Conservation (phyloP, 2,329 filamentous ascomycete genomes). For the Aureobasidium sp. region DNA sequence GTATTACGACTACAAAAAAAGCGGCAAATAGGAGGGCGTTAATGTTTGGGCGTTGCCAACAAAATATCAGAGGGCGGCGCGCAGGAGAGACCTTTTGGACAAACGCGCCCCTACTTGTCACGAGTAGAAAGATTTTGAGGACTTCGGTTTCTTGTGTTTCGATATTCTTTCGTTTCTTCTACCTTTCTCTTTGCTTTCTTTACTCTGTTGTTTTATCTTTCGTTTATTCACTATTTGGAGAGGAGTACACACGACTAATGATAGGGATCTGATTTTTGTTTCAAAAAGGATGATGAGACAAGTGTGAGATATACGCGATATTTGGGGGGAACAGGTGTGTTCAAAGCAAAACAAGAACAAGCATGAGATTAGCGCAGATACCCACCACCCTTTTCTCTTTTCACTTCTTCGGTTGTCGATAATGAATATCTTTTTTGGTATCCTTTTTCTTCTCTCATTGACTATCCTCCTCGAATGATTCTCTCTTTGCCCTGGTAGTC, state of each 20-base stretch:
- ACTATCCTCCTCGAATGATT: too few relatives aligned
- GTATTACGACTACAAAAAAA: constrained; percentile 1
- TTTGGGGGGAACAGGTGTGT: not conserved
- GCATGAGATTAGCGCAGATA: constrained; percentile 6
- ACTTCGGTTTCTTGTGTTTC: not conserved
- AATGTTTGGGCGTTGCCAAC: not conserved
- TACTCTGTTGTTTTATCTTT: not conserved
- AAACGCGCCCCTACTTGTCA: not conserved
- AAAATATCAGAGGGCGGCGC: not conserved
- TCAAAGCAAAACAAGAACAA: not conserved
- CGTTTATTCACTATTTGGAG: not conserved
- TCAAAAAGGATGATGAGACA: not conserved
- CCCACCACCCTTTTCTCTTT: not conserved
- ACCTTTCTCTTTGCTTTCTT: not conserved
- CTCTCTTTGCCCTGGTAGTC: too few relatives aligned
- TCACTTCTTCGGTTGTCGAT: not conserved
- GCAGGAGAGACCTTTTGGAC: not conserved
- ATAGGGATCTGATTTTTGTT: too few relatives aligned
- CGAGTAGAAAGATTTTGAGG: too few relatives aligned
- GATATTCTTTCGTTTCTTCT: not conserved
- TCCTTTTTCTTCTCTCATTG: not conserved
- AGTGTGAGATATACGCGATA: not conserved
- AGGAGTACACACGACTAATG: not conserved
- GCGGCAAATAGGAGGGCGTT: not conserved
- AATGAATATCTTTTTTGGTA: not conserved